Conservation (phyloP, 2,329 filamentous ascomycete genomes). For the Cladobotryum protrusum region DNA sequence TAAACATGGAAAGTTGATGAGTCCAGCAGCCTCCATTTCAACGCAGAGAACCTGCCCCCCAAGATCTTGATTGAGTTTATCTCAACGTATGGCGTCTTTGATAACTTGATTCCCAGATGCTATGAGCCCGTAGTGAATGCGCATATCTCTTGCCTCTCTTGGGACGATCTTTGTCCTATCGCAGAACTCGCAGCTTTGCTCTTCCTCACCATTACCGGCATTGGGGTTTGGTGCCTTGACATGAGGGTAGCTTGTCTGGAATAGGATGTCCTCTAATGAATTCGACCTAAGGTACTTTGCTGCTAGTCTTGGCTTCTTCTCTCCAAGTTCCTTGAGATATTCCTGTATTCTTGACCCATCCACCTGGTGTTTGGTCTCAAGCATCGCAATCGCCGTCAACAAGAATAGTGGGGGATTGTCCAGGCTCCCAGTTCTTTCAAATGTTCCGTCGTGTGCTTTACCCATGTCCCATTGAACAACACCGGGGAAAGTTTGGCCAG, state of each 20-base stretch:
- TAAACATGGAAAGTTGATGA: slow-evolving; percentile 14
- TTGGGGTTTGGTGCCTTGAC: too few species aligned
- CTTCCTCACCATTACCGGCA: too few species aligned
- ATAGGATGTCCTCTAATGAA: background rate
- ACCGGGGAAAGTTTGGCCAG: background rate
- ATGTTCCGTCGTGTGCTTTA: background rate
- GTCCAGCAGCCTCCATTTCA: slow-evolving; percentile 16
- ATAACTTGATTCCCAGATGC: too few species aligned
- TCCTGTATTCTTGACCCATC: background rate
- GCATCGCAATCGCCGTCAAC: slow-evolving; percentile 1
- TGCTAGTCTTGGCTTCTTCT: background rate
- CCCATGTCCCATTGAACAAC: background rate
- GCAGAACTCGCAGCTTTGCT: too few species aligned
- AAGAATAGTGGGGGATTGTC: slow-evolving; percentile 2
- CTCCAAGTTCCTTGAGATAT: background rate
- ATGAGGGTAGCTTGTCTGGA: background rate
- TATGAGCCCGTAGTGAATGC: too few species aligned
- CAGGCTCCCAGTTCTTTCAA: slow-evolving; percentile 1
- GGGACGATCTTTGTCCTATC: too few species aligned
- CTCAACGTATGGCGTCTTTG: too few species aligned
- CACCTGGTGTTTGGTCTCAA: slow-evolving; percentile 1
- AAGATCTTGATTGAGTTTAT: too few species aligned
- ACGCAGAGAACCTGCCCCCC: too few species aligned
- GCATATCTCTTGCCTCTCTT: too few species aligned
- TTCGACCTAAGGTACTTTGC: background rate